Evolutionary conservation across 805 yeast species (phyloP).

Genomic region (Debaryomyces castellii): DNA sequence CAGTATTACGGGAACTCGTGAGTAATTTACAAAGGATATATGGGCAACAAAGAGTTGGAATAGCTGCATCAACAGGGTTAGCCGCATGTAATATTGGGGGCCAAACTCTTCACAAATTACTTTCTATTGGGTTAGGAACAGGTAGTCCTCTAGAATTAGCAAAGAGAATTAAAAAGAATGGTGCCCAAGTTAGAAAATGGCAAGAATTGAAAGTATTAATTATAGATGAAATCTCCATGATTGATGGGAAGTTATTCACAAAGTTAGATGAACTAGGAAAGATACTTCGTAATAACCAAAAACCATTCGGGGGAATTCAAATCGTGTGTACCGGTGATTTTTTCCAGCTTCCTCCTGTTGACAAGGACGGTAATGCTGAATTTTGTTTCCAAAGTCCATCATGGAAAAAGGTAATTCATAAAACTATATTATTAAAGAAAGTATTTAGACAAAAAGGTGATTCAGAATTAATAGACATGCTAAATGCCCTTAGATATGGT

Average conservation of each 20-base stretch:
- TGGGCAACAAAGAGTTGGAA: slow-evolving; percentile 57
- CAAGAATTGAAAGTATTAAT: slow-evolving; percentile 64
- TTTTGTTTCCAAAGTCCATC: slow-evolving; percentile 75
- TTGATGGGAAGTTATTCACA: slow-evolving; percentile 74
- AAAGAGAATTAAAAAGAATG: slow-evolving; percentile 47
- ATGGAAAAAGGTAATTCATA: slow-evolving; percentile 65
- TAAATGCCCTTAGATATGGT: slow-evolving; percentile 81
- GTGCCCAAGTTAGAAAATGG: slow-evolving; percentile 58
- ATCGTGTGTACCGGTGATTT: slow-evolving; percentile 91
- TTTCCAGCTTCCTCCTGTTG: slow-evolving; percentile 92
- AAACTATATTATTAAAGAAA: slow-evolving; percentile 68
- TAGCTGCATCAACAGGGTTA: slow-evolving; percentile 94
- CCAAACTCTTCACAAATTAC: slow-evolving; percentile 77
- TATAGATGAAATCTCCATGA: slow-evolving; percentile 94
- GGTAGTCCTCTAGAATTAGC: slow-evolving; percentile 48
- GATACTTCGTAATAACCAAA: slow-evolving; percentile 44
- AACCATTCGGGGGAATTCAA: slow-evolving; percentile 95
- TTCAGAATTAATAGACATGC: slow-evolving; percentile 66
- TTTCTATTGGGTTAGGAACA: slow-evolving; percentile 81
- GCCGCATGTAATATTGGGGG: slow-evolving; percentile 97
- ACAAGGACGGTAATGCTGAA: slow-evolving; percentile 32
- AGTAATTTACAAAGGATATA: slow-evolving; percentile 44
- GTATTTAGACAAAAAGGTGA: slow-evolving; percentile 92
- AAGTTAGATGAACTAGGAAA: slow-evolving; percentile 74
- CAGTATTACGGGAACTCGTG: slow-evolving; percentile 64